phyloP scores from a whole-genome alignment of 495 filamentous ascomycete genomes.

The Daldinia concentrica region DNA sequence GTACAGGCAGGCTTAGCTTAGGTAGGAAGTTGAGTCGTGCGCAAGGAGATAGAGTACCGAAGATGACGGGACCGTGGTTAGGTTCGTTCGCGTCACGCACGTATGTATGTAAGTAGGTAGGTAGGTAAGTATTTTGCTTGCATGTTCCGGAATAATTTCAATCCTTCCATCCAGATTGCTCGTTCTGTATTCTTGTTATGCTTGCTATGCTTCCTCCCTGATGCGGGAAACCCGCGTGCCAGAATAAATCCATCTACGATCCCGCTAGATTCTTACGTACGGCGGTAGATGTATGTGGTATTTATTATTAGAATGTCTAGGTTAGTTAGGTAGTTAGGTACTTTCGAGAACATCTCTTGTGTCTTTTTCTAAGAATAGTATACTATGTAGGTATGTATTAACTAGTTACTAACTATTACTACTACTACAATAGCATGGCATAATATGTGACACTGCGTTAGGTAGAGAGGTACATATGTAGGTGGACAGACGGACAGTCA shows the following conservation, averaged over 20 bases:
- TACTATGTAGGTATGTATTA: too few relatives aligned
- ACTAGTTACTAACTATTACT: too few relatives aligned
- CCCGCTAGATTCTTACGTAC: constrained; percentile 13
- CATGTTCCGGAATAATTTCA: constrained; percentile 7
- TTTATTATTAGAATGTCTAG: constrained; percentile 1
- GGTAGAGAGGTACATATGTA: not conserved
- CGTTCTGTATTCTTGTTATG: not conserved
- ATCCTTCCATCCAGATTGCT: constrained; percentile 36
- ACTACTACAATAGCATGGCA: too few relatives aligned
- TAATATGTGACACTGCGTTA: not conserved
- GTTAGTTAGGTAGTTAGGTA: too few relatives aligned
- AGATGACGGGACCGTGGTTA: constrained; percentile 8
- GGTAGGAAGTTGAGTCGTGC: not conserved
- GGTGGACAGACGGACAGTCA: too few relatives aligned
- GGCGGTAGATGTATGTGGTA: not conserved
- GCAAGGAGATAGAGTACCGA: not conserved
- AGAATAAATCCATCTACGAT: constrained; percentile 27
- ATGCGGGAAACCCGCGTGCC: constrained; percentile 14
- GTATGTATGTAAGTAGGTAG: constrained; percentile 2
- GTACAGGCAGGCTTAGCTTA: not conserved
- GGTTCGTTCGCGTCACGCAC: constrained; percentile 18
- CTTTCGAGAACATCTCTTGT: too few relatives aligned
- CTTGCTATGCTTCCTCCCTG: not conserved
- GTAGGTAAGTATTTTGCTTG: not conserved
- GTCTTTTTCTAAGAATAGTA: not conserved